Percentiles rank a stretch among this genome's conserved stretches.
phyloP scores from a whole-genome alignment of 129 eudicot genomes.

The Erigeron canadensis region DNA sequence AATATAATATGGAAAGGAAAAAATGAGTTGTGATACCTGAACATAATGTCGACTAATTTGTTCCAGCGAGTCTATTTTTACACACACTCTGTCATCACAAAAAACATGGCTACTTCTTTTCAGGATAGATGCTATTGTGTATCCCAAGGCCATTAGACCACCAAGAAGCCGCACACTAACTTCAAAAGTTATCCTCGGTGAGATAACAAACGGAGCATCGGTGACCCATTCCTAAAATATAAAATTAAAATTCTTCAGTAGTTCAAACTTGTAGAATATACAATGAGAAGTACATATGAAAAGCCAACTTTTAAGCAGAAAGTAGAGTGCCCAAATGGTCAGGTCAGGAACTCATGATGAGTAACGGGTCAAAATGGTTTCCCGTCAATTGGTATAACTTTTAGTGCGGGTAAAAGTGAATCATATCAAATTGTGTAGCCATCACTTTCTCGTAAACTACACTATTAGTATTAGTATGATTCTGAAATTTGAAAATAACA shows the following conservation, averaged over 20 bases:
- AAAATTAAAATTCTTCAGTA: conserved; percentile 19
- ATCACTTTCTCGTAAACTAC: not conserved
- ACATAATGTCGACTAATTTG: conserved; percentile 78
- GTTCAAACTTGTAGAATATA: not conserved
- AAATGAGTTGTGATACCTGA: conserved; percentile 48
- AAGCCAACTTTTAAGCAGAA: not conserved
- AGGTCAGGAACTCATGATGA: not conserved
- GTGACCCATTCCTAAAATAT: conserved; percentile 81
- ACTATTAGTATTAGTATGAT: not conserved
- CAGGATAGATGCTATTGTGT: conserved; percentile 90
- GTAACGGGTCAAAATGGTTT: conserved; percentile 1
- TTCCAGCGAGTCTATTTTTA: conserved; percentile 90
- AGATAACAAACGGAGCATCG: conserved; percentile 86
- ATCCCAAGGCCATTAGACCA: conserved; percentile 96
- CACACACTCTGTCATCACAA: conserved; percentile 71
- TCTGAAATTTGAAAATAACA: not conserved
- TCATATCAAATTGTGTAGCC: not conserved
- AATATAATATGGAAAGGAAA: not conserved
- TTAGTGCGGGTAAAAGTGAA: too few species aligned
- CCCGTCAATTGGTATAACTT: too few species aligned
- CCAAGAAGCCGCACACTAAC: conserved; percentile 97
- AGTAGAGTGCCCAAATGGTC: not conserved
- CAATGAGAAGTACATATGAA: conserved; percentile 4
- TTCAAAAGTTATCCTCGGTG: conserved; percentile 96
- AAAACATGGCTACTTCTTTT: conserved; percentile 90